Conservation (phyloP, 208 protist species). For the Phytomonas serpens region DNA sequence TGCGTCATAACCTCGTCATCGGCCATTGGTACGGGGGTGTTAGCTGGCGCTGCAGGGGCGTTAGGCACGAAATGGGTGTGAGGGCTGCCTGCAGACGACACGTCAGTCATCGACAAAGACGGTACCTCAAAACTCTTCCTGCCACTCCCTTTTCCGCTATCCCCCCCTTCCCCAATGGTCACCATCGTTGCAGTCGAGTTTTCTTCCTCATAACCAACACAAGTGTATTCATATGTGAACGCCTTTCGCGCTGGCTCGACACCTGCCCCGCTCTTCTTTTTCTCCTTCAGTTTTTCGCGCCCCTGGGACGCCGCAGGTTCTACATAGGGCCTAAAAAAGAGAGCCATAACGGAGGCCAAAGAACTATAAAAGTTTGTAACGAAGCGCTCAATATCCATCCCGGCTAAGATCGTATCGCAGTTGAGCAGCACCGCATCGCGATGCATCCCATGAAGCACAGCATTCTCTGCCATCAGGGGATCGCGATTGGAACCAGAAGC, state of each 20-base stretch:
- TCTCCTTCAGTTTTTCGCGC: background rate
- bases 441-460: constrained; percentile 27
- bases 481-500: constrained; percentile 13
- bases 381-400: constrained; percentile 59
- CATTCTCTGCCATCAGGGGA: constrained; percentile 28
- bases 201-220: constrained; percentile 58
- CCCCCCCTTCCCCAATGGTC: constrained; percentile 8
- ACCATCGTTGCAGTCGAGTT: constrained; percentile 11
- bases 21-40: background rate
- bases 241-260: constrained; percentile 15
- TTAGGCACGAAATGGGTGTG: background rate
- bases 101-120: constrained; percentile 2
- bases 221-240: constrained; percentile 44
- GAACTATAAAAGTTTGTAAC: constrained; percentile 70
- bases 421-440: constrained; percentile 71
- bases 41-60: background rate
- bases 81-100: background rate
- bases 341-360: constrained; percentile 46
- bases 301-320: background rate
- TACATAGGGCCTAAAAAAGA: constrained; percentile 54
- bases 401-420: constrained; percentile 73
- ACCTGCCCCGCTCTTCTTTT: background rate
- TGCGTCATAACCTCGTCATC: constrained; percentile 19
- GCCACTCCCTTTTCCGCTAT: background rate
- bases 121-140: background rate